phyloP scores from a whole-genome alignment of 208 protist species.

The Leishmania major region DNA sequence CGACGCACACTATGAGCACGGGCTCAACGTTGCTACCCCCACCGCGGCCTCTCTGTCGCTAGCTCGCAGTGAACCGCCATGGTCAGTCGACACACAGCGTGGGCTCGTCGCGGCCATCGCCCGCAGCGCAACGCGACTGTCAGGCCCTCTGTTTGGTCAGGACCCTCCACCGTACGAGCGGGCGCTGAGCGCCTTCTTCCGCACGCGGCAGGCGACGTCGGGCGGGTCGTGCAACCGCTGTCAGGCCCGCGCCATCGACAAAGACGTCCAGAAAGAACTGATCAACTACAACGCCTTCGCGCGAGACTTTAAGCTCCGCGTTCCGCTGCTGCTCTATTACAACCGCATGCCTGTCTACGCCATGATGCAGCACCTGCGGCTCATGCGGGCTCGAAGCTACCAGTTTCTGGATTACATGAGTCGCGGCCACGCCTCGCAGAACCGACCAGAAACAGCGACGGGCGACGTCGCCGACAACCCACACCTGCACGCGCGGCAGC shows the following conservation, averaged over 20 bases:
- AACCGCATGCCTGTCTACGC: constrained; percentile 38
- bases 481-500: constrained; percentile 12
- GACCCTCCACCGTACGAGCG: constrained; percentile 20
- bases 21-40: constrained; percentile 17
- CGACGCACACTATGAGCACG: constrained; percentile 9
- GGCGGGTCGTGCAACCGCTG: constrained; percentile 15
- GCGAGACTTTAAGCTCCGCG: constrained; percentile 23
- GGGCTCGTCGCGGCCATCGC: constrained; percentile 5
- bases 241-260: constrained; percentile 12
- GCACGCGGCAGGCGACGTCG: constrained; percentile 23
- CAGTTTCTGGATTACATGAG: constrained; percentile 26
- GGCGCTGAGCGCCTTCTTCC: constrained; percentile 27
- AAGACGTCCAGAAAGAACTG: constrained; percentile 13
- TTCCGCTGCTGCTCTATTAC: constrained; percentile 32
- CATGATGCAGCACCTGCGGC: constrained; percentile 23
- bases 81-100: constrained; percentile 10
- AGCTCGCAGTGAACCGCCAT: constrained; percentile 27
- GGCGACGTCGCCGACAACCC: constrained; percentile 6
- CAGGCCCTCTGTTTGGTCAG: background rate
- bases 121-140: background rate
- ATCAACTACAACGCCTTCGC: constrained; percentile 22
- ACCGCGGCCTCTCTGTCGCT: constrained; percentile 22
- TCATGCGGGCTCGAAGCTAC: constrained; percentile 23
- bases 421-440: constrained; percentile 13
- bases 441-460: constrained; percentile 11